phyloP scores from a whole-genome alignment of 768 basidiomycete species.

The Amanita pallidorosea region DNA sequence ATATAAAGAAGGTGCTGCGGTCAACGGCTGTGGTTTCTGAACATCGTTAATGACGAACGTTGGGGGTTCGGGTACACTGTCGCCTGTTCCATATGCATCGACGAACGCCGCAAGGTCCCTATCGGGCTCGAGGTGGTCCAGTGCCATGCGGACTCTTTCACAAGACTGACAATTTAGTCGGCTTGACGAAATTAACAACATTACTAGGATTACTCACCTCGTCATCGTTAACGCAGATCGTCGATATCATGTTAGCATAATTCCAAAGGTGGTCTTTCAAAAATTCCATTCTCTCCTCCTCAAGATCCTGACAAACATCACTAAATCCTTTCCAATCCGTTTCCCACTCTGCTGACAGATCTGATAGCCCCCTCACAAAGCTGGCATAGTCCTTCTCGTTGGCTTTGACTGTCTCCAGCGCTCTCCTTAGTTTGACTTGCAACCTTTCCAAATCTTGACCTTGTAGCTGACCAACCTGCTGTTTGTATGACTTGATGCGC shows the following conservation, averaged over 20 bases:
- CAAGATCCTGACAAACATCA: constrained; percentile 93
- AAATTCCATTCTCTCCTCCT: constrained; percentile 90
- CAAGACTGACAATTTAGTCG: constrained; percentile 52
- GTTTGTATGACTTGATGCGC: constrained; percentile 83
- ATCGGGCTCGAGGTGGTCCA: constrained; percentile 81
- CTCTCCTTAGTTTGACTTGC: constrained; percentile 70
- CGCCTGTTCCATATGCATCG: constrained; percentile 79
- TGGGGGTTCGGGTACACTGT: constrained; percentile 67
- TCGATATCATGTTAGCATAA: constrained; percentile 90
- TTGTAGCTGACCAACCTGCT: constrained; percentile 53
- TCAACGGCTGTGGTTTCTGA: constrained; percentile 13
- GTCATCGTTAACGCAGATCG: constrained; percentile 92
- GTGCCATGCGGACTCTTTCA: constrained; percentile 72
- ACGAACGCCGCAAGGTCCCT: constrained; percentile 83
- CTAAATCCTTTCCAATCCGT: constrained; percentile 90
- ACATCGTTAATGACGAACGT: constrained; percentile 60
- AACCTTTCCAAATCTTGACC: constrained; percentile 82
- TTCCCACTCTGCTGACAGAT: constrained; percentile 78
- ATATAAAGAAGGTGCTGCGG: neutral
- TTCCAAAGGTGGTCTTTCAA: constrained; percentile 93
- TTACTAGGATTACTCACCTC: constrained; percentile 39
- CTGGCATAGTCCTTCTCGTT: constrained; percentile 87
- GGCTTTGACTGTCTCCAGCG: constrained; percentile 75
- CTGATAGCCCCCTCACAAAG: constrained; percentile 65
- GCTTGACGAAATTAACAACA: constrained; percentile 2